A percentile compares a stretch with the other conserved stretches of the same genome.
These are phyloP conservation scores for Colletotrichum coccodes DNA, from an alignment of 2,329 filamentous ascomycete species.

Conservation along the genomic window DNA sequence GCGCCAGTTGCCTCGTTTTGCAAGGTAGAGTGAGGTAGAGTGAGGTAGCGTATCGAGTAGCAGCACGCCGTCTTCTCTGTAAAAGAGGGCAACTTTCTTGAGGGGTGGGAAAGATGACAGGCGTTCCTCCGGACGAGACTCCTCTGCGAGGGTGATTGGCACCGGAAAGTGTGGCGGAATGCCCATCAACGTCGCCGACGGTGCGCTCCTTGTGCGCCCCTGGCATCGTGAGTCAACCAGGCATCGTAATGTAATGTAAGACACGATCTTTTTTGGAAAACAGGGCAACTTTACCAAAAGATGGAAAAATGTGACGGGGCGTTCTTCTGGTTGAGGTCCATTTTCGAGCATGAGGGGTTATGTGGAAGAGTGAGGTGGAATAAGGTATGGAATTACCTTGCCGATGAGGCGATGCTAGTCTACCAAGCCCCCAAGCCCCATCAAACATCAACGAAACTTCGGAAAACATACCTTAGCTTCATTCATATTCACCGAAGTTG, in stretches of 20 bases:
- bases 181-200: neutral
- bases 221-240: neutral
- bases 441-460: neutral
- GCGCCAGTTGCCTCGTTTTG: no score
- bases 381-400: neutral
- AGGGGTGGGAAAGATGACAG: neutral
- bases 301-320: neutral
- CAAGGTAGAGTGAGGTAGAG: neutral
- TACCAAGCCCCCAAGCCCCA: neutral
- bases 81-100: no score
- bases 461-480: neutral
- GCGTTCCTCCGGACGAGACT: neutral
- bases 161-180: neutral
- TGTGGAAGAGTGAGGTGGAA: neutral
- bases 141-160: neutral
- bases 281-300: neutral
- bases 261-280: neutral
- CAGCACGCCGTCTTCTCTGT: no score
- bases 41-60: no score
- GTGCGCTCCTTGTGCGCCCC: neutral
- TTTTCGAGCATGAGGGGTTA: neutral
- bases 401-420: neutral
- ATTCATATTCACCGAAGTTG: neutral
- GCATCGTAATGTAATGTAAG: neutral
- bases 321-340: neutral